Percentiles rank a stretch among this genome's conserved stretches.
Conservation (phyloP, 352 stramenopile genomes). For the Peronospora tabacina region DNA sequence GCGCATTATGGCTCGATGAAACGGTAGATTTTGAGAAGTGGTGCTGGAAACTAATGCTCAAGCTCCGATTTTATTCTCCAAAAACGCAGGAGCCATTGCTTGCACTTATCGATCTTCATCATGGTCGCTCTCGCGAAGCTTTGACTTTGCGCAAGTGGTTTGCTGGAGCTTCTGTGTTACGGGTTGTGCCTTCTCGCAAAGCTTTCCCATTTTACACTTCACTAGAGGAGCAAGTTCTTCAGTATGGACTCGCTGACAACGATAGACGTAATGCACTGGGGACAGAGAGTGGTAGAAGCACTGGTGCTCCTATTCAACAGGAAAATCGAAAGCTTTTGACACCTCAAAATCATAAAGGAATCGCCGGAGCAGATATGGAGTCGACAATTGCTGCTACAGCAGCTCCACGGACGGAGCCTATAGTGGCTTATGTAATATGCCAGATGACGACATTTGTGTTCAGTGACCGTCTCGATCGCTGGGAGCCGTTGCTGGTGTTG, state of each 20-base stretch:
- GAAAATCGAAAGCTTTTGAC: slow-evolving; percentile 25
- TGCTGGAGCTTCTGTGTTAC: slow-evolving; percentile 29
- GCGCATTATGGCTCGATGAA: slow-evolving; percentile 53
- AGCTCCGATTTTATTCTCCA: slow-evolving; percentile 76
- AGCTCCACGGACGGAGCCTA: slow-evolving; percentile 63
- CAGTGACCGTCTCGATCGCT: slow-evolving; percentile 68
- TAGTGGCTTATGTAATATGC: slow-evolving; percentile 82
- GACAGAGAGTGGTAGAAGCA: slow-evolving; percentile 17
- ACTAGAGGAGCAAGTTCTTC: slow-evolving; percentile 31
- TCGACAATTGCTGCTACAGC: slow-evolving; percentile 30
- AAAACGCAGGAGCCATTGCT: slow-evolving; percentile 58
- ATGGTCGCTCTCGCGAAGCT: slow-evolving; percentile 63
- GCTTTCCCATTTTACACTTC: slow-evolving; percentile 54
- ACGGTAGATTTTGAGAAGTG: slow-evolving; percentile 74
- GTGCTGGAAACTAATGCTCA: slow-evolving; percentile 82
- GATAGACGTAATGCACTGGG: slow-evolving; percentile 1
- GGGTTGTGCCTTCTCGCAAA: slow-evolving; percentile 26
- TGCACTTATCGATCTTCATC: slow-evolving; percentile 59
- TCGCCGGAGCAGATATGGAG: slow-evolving; percentile 18
- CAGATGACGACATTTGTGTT: slow-evolving; percentile 75
- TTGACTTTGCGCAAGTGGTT: slow-evolving; percentile 76
- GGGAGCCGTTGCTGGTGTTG: slow-evolving; percentile 69
- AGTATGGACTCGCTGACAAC: slow-evolving; percentile 10
- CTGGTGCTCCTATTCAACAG: slow-evolving; percentile 34
- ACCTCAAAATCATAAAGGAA: slow-evolving; percentile 10